These are phyloP conservation scores for Eucommia ulmoides DNA, from an alignment of 257 asterid species.

Conservation along the genomic window DNA sequence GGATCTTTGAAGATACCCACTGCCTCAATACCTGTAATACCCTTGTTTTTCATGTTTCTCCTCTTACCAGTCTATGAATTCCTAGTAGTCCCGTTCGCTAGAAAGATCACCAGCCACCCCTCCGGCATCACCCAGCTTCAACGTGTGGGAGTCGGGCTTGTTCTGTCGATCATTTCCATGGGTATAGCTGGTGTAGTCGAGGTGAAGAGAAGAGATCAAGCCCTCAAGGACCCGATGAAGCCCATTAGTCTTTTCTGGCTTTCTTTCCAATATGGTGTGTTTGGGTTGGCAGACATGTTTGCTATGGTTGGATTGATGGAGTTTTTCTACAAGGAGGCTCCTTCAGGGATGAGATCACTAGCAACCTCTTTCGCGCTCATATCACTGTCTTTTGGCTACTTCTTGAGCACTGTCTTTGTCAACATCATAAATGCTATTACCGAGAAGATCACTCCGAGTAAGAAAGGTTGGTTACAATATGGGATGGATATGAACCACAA, in stretches of 20 bases:
- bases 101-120: conserved; percentile 29
- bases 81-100: conserved; percentile 29
- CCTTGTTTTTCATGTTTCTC: conserved; percentile 29
- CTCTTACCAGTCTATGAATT: conserved; percentile 36
- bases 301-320: conserved; percentile 53
- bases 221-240: conserved; percentile 14
- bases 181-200: conserved; percentile 29
- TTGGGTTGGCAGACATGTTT: conserved; percentile 70
- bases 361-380: conserved; percentile 59
- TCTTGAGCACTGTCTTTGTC: conserved; percentile 46
- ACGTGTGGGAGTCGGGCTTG: conserved; percentile 37
- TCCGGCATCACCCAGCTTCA: conserved; percentile 42
- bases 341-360: conserved; percentile 53
- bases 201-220: conserved; percentile 29
- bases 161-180: conserved; percentile 32
- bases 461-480: conserved; percentile 45
- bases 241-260: conserved; percentile 57
- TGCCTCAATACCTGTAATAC: conserved; percentile 41
- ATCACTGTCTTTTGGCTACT: conserved; percentile 47
- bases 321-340: conserved; percentile 60
- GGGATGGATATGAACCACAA: conserved; percentile 37
- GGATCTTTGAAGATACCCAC: conserved; percentile 28
- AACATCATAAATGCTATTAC: conserved; percentile 30
- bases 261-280: conserved; percentile 45
- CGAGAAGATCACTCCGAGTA: conserved; percentile 22